These are phyloP conservation scores for Nothophoma quercina DNA, from an alignment of 2,329 filamentous ascomycete species.

Conservation along the genomic window DNA sequence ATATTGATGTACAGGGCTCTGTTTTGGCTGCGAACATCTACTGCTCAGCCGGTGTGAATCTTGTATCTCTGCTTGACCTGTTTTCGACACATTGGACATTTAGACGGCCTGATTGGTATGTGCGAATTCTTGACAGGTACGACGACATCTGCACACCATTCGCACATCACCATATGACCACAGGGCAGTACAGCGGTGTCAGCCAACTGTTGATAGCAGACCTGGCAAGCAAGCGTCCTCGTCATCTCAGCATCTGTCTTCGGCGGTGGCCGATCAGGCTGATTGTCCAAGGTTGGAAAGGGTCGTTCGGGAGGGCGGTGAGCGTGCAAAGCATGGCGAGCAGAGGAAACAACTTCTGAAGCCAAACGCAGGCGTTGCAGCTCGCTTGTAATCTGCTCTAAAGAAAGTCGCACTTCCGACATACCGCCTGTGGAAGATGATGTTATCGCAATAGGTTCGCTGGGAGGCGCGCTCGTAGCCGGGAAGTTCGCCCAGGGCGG, in stretches of 20 bases:
- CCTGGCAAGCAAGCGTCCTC: constrained; percentile 59
- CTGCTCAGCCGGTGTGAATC: constrained; percentile 36
- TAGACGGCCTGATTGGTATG: constrained; percentile 48
- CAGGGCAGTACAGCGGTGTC: constrained; percentile 62
- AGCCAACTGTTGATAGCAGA: constrained; percentile 62
- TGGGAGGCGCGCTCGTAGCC: background rate
- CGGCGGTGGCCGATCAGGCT: constrained; percentile 56
- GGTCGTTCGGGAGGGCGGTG: constrained; percentile 23
- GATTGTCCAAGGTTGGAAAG: constrained; percentile 53
- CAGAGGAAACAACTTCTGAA: constrained; percentile 23
- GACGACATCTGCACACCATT: constrained; percentile 62
- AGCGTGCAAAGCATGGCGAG: constrained; percentile 24
- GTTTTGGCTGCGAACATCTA: background rate
- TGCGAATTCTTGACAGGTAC: constrained; percentile 55
- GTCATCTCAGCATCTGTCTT: constrained; percentile 59
- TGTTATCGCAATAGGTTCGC: constrained; percentile 4
- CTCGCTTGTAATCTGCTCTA: constrained; percentile 28
- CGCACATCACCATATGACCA: constrained; percentile 63
- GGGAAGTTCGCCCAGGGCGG: constrained; percentile 11
- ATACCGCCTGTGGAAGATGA: constrained; percentile 10
- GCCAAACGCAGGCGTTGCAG: constrained; percentile 27
- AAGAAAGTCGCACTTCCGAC: constrained; percentile 24
- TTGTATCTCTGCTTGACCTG: constrained; percentile 55
- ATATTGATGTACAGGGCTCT: background rate
- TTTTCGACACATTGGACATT: constrained; percentile 58